phyloP scores from a whole-genome alignment of 2,329 filamentous ascomycete species.

The Epichloe gansuensis region DNA sequence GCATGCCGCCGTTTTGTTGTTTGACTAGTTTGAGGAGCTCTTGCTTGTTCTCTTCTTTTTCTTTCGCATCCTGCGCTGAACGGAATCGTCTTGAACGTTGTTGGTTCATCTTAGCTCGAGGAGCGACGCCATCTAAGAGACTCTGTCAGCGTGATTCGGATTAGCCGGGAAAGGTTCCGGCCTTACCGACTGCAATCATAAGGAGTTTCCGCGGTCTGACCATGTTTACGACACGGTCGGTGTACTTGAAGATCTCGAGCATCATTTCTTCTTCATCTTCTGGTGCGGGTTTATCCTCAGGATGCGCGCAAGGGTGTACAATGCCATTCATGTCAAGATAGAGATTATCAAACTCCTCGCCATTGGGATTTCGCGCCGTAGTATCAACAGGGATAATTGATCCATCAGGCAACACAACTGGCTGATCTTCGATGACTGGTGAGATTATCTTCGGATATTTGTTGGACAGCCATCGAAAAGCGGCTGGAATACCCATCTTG shows the following conservation, averaged over 20 bases:
- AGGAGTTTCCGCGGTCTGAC: conserved; percentile 88
- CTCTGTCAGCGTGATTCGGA: conserved; percentile 14
- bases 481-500: conserved; percentile 80
- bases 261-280: conserved; percentile 99
- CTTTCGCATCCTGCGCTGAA: conserved; percentile 82
- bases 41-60: conserved; percentile 84
- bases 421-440: conserved; percentile 74
- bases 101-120: conserved; percentile 98
- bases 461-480: conserved; percentile 91
- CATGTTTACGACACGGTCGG: conserved; percentile 98
- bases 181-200: conserved; percentile 88
- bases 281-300: conserved; percentile 81
- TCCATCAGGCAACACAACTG: conserved; percentile 68
- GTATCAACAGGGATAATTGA: conserved; percentile 73
- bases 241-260: conserved; percentile 95
- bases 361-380: conserved; percentile 81
- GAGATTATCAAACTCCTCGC: conserved; percentile 93
- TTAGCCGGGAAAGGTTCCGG: background rate
- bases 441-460: conserved; percentile 98
- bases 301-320: conserved; percentile 95
- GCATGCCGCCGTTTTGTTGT: conserved; percentile 56
- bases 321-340: conserved; percentile 99
- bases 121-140: conserved; percentile 74
- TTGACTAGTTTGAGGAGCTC: conserved; percentile 77
- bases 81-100: conserved; percentile 93